A percentile compares a stretch with the other conserved stretches of the same genome.
These are phyloP conservation scores for Ilyonectria robusta DNA, from an alignment of 2,329 filamentous ascomycete genomes.

Conservation along the genomic window DNA sequence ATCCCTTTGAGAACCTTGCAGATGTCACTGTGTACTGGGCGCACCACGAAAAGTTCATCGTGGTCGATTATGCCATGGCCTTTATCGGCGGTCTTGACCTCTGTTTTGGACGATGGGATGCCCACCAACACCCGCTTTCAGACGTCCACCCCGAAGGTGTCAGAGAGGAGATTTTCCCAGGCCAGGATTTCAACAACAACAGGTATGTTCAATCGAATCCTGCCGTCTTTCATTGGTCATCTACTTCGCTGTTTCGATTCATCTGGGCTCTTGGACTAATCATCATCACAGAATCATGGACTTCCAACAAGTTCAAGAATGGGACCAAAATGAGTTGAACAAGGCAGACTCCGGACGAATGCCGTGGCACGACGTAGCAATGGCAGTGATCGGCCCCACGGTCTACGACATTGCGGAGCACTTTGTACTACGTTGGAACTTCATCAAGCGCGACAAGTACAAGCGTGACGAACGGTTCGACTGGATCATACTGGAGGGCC, in stretches of 20 bases:
- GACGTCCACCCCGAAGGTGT: conserved; percentile 91
- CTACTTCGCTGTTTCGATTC: too few relatives aligned
- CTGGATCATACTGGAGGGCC: conserved; percentile 86
- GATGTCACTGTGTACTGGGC: conserved; percentile 99
- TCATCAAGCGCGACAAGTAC: conserved; percentile 97
- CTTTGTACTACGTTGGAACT: conserved; percentile 96
- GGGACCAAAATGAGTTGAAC: conserved; percentile 92
- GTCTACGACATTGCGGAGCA: conserved; percentile 97
- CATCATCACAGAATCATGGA: conserved; percentile 86
- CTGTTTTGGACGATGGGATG: conserved; percentile 96
- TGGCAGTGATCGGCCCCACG: conserved; percentile 90
- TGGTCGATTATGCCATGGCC: conserved; percentile 90
- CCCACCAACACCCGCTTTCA: conserved; percentile 84
- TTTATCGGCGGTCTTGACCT: conserved; percentile 96
- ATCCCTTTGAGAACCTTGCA: conserved; percentile 90
- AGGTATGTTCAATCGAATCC: neutral
- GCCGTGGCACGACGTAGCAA: conserved; percentile 98
- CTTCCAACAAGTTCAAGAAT: conserved; percentile 90
- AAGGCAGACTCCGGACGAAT: conserved; percentile 94
- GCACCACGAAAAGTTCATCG: conserved; percentile 97
- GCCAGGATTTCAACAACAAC: conserved; percentile 97
- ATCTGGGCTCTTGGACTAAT: neutral
- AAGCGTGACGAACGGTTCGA: conserved; percentile 88
- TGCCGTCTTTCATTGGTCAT: neutral
- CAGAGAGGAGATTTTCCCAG: conserved; percentile 88